A percentile compares a stretch with the other conserved stretches of the same genome.
Conservation (phyloP, 2,329 filamentous ascomycete species). For the Paramyrothecium sp. region DNA sequence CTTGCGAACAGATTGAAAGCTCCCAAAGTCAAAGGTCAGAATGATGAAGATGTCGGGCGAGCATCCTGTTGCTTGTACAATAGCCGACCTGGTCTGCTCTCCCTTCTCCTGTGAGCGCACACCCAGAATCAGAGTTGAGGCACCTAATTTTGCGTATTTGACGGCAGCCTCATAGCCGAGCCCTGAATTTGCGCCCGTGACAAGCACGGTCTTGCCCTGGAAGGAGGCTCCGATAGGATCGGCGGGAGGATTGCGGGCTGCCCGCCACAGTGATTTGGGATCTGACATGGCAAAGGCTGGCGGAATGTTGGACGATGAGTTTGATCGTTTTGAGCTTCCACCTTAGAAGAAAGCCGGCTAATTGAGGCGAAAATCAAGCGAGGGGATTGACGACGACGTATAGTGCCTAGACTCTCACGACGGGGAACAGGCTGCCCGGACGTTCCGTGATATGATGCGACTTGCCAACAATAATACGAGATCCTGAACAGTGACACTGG, state of each 20-base stretch:
- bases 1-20: slow-evolving; percentile 39
- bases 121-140: slow-evolving; percentile 41
- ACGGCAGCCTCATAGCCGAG: slow-evolving; percentile 47
- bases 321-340: too few species aligned
- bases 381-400: too few species aligned
- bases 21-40: slow-evolving; percentile 43
- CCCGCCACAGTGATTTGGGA: not conserved
- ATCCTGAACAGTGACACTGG: too few species aligned
- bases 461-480: too few species aligned
- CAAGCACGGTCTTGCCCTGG: slow-evolving; percentile 35
- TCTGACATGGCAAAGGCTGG: too few species aligned
- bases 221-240: not conserved
- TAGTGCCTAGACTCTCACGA: too few species aligned
- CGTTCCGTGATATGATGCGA: too few species aligned
- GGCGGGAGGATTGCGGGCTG: not conserved
- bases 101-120: slow-evolving; percentile 41
- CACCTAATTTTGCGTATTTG: slow-evolving; percentile 41
- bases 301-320: too few species aligned
- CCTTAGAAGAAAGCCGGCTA: too few species aligned
- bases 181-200: slow-evolving; percentile 50
- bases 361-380: too few species aligned
- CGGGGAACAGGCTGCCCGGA: too few species aligned
- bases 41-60: slow-evolving; percentile 21
- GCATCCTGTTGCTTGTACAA: slow-evolving; percentile 27
- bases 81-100: slow-evolving; percentile 34